Base-by-base conservation (phyloP, 441 rosid species). In the Macaranga tanarius region DNA sequence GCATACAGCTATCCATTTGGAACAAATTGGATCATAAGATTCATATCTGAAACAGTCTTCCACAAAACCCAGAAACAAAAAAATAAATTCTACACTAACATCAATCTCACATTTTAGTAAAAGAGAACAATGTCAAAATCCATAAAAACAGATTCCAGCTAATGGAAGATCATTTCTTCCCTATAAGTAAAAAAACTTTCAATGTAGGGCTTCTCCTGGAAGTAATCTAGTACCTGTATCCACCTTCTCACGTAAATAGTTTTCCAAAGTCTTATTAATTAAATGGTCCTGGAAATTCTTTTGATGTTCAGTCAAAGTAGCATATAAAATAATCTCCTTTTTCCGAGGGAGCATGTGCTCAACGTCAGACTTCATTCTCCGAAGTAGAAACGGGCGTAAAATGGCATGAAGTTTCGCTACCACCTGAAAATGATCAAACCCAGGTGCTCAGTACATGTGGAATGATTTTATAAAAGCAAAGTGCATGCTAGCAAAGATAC, bases 341-440 rank as follows among this genome's bases (percentile, higher is more conserved):
- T 95, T 95, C 8, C 88, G 86, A 51, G 98, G 99, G 57, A 95
- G 99, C 83, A 76, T 82, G 82, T 79, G 89, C 85, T 95, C 99
- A 61, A 96, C 99, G 65, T 96, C 99, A 85, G 89, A 55, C 77
- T 96, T 96, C 97, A 96, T 79, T 80, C 99, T 84, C 67, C 98
- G 90, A 57, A 96, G 96, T 79, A 96, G 95, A 82, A 96, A 96
- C 10, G 99, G 99, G 16, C 97, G 97, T 77, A 96, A 80, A 73
- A 96, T 96, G 73, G 86, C 86, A 84, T 96, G 99, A 64, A 96
- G 98, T 81, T 96, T 96, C 19, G 90, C 89, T 34, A 96, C 94
- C 77, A 91, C 92, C 99, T 96, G 85, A 55, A 78, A 25, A 66
- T 61, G 68, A 85, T 58, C 6, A 65, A 68, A 75, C 44, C 63